Evolutionary conservation across 2,329 filamentous ascomycete genomes (phyloP).

Genomic region (Neopestalotiopsis sp.): DNA sequence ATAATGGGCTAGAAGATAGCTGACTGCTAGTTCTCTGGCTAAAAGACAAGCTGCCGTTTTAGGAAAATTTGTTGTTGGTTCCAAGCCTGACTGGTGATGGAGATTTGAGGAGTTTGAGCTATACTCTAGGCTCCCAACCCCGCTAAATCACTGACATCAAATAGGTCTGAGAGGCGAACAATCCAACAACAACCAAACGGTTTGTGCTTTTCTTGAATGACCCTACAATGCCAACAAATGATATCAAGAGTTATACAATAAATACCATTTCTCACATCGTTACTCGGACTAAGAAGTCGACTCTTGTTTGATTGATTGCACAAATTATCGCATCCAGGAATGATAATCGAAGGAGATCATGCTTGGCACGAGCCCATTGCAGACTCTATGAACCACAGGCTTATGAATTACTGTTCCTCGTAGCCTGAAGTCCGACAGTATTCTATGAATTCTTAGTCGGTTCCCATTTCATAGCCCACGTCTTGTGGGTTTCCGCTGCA

Average conservation of each 20-base stretch:
- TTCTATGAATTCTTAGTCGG: neutral
- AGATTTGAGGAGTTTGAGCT: neutral
- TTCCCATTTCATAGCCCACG: constrained; percentile 33
- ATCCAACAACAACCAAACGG: neutral
- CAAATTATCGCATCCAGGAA: too few species aligned
- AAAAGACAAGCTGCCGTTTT: neutral
- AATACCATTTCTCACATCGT: too few species aligned
- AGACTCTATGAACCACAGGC: too few species aligned
- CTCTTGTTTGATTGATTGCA: too few species aligned
- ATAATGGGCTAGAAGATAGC: neutral
- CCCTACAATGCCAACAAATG: neutral
- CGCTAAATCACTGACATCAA: neutral
- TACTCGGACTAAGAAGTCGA: too few species aligned
- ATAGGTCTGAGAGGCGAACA: neutral
- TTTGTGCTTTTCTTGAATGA: neutral
- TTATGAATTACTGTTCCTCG: too few species aligned
- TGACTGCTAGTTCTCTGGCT: neutral
- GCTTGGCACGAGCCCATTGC: too few species aligned
- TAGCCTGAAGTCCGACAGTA: too few species aligned
- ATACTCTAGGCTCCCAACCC: neutral
- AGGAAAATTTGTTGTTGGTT: neutral
- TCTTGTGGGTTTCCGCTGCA: constrained; percentile 26
- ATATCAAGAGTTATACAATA: too few species aligned
- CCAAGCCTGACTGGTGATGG: neutral
- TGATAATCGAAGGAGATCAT: too few species aligned